Base-by-base conservation (phyloP, 2,329 filamentous ascomycete genomes). In the Westerdykella sp. region DNA sequence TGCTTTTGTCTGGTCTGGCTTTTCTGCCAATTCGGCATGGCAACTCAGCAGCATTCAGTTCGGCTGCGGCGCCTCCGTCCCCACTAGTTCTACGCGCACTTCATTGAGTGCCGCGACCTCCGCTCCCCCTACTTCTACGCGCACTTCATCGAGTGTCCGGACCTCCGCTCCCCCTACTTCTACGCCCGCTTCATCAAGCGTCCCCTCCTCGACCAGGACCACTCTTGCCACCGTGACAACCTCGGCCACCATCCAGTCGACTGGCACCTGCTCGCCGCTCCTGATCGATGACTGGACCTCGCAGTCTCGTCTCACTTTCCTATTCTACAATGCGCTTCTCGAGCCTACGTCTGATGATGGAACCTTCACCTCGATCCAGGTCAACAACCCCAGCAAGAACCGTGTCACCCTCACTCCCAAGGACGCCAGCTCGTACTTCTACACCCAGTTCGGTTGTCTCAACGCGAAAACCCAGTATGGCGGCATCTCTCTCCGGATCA, bases 221-320 rank as follows among this genome's bases (percentile, higher is more conserved):
- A 41, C 51, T 9, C 30, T 51, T n/a, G 16, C 45, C 22, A 60
- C 55, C 9, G 39, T 50, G 9, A 37, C 44, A 11, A 48, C 49
- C 6, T 47, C 51, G 30, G 36, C 52, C 37, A 15, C 52, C 37
- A 15, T 44, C 10, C 25, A 28, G 11, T 44, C 53, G 4, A 48
- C 59, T 37, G 66, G 64, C 34, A 60, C 63, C 15, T 78, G 74
- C 54, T 60, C 64, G 10, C 57, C 66, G 30, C 60, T 77, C 6
- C 56, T 78, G 21, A 69, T 81, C 42, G 79, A 82, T 49, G 79
- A 82, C 64, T 82, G 76, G 72, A 70, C 70, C 42, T 81, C 78
- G 7, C 79, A 82, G 56, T 81, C 78, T 5, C 76, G 78, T 23
- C 61, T 81, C 41, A 79, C 75, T 1, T 82, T 82, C 60, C 63